A percentile compares a stretch with the other conserved stretches of the same genome.
phyloP scores from a whole-genome alignment of 306 rosid genomes.

The Hippophae gyantsensis region DNA sequence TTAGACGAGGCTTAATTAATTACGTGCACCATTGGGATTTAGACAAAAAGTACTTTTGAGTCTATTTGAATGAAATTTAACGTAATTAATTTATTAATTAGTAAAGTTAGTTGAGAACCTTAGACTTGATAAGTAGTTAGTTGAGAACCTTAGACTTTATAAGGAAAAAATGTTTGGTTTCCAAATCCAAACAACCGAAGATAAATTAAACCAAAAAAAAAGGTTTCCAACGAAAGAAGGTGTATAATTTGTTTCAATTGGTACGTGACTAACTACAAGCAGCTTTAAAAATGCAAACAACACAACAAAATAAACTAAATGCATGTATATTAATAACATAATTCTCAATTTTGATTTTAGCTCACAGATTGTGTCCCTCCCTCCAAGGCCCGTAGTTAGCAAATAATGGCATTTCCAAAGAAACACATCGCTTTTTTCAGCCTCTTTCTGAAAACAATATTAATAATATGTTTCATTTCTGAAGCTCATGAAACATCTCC shows the following conservation, averaged over 20 bases:
- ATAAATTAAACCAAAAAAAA: neutral
- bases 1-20: too few species aligned
- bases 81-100: too few species aligned
- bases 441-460: constrained; percentile 9
- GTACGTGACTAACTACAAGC: neutral
- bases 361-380: neutral
- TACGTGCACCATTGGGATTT: too few species aligned
- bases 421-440: neutral
- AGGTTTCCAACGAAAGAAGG: neutral
- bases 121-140: neutral
- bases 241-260: neutral
- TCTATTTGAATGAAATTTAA: too few species aligned
- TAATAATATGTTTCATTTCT: constrained; percentile 10
- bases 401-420: constrained; percentile 16
- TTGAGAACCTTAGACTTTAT: constrained; percentile 18
- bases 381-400: too few species aligned
- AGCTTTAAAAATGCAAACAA: neutral
- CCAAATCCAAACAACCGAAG: constrained; percentile 23
- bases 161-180: constrained; percentile 17
- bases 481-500: constrained; percentile 7
- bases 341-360: neutral
- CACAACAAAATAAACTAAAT: neutral
- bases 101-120: neutral
- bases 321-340: too few species aligned
- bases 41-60: too few species aligned